A percentile compares a stretch with the other conserved stretches of the same genome.
Conservation (phyloP, 2,329 filamentous ascomycete genomes). For the Colletotrichum sansevieriae region DNA sequence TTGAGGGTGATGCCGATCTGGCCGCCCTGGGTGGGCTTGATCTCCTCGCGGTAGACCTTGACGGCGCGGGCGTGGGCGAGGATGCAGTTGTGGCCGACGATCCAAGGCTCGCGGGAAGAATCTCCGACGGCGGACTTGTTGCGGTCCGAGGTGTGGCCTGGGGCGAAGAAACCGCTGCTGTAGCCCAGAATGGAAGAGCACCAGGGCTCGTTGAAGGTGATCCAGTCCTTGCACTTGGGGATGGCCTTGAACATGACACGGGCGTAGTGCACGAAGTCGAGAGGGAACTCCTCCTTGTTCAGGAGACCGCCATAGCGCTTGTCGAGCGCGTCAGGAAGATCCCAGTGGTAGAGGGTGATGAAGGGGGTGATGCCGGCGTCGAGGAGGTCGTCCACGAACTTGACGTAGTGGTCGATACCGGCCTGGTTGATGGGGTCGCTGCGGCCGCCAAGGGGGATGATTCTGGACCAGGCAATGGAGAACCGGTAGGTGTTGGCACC, state of each 20-base stretch:
- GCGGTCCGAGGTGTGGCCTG: slow-evolving; percentile 84
- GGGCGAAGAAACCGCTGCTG: slow-evolving; percentile 81
- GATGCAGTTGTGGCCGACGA: slow-evolving; percentile 83
- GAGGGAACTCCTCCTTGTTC: slow-evolving; percentile 84
- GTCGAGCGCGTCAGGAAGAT: slow-evolving; percentile 83
- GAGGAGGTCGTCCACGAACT: slow-evolving; percentile 82
- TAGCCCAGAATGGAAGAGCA: slow-evolving; percentile 87
- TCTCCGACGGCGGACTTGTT: slow-evolving; percentile 78
- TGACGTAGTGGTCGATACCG: slow-evolving; percentile 82
- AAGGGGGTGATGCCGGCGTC: slow-evolving; percentile 83
- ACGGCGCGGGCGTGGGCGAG: slow-evolving; percentile 85
- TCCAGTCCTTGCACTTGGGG: slow-evolving; percentile 86
- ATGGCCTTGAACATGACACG: slow-evolving; percentile 81
- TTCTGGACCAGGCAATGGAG: slow-evolving; percentile 86
- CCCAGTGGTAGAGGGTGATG: slow-evolving; percentile 90
- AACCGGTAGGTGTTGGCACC: slow-evolving; percentile 85
- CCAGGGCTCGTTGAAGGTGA: slow-evolving; percentile 93
- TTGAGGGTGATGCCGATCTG: slow-evolving; percentile 92
- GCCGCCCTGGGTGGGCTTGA: slow-evolving; percentile 78
- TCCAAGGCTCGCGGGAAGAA: slow-evolving; percentile 83
- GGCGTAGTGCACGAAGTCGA: slow-evolving; percentile 85
- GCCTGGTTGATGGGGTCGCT: slow-evolving; percentile 84
- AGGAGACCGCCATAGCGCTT: slow-evolving; percentile 85
- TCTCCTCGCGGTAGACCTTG: slow-evolving; percentile 85
- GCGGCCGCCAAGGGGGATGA: slow-evolving; percentile 88